Evolutionary conservation across 2,329 filamentous ascomycete genomes (phyloP), one percentile per base, ranked within the genome.

Genomic region (Scedosporium aurantiacum): DNA sequence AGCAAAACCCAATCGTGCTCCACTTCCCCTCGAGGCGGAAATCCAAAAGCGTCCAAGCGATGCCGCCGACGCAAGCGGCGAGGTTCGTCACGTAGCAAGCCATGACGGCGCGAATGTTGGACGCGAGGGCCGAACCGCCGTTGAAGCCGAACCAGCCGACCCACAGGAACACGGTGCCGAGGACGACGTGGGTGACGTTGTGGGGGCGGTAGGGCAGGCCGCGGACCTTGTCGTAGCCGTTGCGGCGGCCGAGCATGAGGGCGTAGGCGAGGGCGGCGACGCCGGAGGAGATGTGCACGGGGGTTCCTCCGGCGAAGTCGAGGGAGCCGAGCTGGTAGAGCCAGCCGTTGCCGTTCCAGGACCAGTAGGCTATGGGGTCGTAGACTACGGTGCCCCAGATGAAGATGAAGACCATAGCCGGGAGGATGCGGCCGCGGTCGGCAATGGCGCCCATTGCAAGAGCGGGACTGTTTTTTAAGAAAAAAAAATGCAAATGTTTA

Each of bases 131-230:
- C 3, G 88, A 83, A 64, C 92, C 92, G 60, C 90, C 91, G 74
- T 96, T 97, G 83, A 97, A 97, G 57, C 92, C 92, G 71, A 96
- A 94, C 92, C 91, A 97, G 63, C 92, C 91, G 55, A 96, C 89
- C 92, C 92, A 97, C 58, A 96, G 81, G 73, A 88, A 82, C 27
- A 87, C 82, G 3, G 88, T 90, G 23, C 88, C 88, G 56, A 91
- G 78, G 57, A 90, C 84, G 65, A 90, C 85, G 67, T 89, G 79
- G 62, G 87, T 89, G 54, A 89, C 85, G 69, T 89, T 90, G 73
- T 91, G 88, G 7, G 87, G 86, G 37, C 83, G 81, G 76, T 87
- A 87, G 3, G 84, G 83, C 3, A 85, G 81, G 54, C 84, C 82
- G 63, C 85, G 79, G 58, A 81, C 79, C 67, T 79, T 82, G 67